Conservation (phyloP, 305 asterid genomes). For the Ajuga reptans region DNA sequence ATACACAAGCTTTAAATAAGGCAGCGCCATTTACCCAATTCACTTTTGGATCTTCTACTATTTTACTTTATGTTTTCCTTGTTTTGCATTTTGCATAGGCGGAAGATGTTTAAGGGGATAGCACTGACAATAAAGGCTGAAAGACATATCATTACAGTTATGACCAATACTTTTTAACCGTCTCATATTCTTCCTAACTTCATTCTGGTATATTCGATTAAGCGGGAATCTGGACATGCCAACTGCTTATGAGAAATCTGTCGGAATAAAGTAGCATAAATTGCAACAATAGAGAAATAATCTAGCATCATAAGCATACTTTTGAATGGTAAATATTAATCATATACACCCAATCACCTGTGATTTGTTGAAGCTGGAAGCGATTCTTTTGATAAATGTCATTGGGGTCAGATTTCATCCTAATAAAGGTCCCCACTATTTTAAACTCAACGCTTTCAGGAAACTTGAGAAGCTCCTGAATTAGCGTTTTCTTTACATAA, state of each 20-base stretch:
- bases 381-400: slow-evolving; percentile 65
- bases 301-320: slow-evolving; percentile 3
- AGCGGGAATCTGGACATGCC: neutral
- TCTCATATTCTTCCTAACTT: neutral
- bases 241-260: neutral
- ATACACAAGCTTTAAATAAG: neutral
- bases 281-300: neutral
- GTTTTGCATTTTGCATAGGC: neutral
- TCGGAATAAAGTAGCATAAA: neutral
- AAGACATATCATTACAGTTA: neutral
- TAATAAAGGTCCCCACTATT: slow-evolving; percentile 72
- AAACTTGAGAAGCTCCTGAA: slow-evolving; percentile 57
- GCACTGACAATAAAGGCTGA: neutral
- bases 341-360: slow-evolving; percentile 43
- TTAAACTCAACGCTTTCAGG: slow-evolving; percentile 52
- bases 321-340: neutral
- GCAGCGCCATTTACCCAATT: slow-evolving; percentile 12
- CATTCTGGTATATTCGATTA: neutral
- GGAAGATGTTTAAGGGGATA: neutral
- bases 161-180: neutral
- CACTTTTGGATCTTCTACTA: neutral
- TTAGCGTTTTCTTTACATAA: slow-evolving; percentile 58
- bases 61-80: neutral
- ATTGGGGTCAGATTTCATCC: slow-evolving; percentile 69
- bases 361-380: slow-evolving; percentile 72